These are phyloP conservation scores for Linnemannia exigua DNA, from an alignment of 192 early-diverging fungal species.

Conservation along the genomic window DNA sequence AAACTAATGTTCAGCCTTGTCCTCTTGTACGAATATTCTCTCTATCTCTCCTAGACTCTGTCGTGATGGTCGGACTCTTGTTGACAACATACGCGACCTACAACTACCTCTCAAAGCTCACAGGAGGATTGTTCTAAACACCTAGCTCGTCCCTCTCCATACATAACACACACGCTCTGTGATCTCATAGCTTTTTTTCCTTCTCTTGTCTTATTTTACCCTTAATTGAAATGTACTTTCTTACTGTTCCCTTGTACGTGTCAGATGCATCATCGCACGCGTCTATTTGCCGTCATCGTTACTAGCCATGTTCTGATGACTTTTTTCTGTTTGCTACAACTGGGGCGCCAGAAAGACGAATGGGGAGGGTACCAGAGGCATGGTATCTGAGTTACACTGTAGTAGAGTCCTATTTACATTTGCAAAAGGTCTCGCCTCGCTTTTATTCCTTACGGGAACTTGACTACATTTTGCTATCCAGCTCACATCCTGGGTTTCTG, in stretches of 20 bases:
- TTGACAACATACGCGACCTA: constrained; percentile 52
- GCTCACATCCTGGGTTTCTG: too few relatives aligned
- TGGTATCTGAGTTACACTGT: constrained; percentile 8
- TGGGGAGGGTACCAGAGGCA: not conserved
- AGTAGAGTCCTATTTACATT: not conserved
- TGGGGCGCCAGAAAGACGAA: not conserved
- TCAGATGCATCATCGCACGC: too few relatives aligned
- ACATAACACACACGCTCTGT: not conserved
- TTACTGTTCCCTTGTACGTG: too few relatives aligned
- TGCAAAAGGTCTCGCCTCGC: too few relatives aligned
- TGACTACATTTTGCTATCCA: too few relatives aligned
- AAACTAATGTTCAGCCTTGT: not conserved
- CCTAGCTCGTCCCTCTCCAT: not conserved
- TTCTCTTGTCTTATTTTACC: not conserved
- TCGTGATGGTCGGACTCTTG: constrained; percentile 45
- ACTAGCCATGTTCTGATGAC: too few relatives aligned
- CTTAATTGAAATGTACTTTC: too few relatives aligned
- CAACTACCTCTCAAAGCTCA: constrained; percentile 53
- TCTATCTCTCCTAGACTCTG: constrained; percentile 29
- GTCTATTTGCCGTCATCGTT: too few relatives aligned
- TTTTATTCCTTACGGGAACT: not conserved
- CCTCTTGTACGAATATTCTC: not conserved
- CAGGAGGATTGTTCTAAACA: constrained; percentile 47
- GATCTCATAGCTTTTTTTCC: not conserved
- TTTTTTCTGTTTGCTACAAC: not conserved